Conservation (phyloP, 1,284 basidiomycete species). For the Sphagnurus paluster region DNA sequence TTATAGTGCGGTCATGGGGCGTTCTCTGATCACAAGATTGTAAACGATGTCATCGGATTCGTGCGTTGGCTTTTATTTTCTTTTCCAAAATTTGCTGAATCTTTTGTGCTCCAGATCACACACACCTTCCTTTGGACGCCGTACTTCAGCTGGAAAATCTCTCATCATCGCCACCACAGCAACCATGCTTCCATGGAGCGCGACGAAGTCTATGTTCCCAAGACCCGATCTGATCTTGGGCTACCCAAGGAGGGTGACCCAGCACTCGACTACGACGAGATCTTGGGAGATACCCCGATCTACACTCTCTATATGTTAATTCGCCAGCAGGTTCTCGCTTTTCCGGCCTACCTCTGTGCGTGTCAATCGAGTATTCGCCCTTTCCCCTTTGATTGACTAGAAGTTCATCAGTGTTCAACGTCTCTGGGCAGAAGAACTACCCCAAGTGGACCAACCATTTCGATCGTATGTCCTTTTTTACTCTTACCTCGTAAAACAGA, state of each 20-base stretch:
- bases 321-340: constrained; percentile 72
- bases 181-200: constrained; percentile 58
- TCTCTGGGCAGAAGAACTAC: constrained; percentile 68
- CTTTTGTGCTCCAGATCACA: constrained; percentile 23
- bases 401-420: constrained; percentile 48
- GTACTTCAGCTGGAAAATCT: constrained; percentile 56
- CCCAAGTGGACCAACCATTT: constrained; percentile 66
- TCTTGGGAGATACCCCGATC: constrained; percentile 59
- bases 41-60: constrained; percentile 43
- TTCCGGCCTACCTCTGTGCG: constrained; percentile 53
- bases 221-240: constrained; percentile 51
- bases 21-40: constrained; percentile 32
- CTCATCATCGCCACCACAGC: constrained; percentile 54
- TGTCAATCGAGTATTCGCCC: constrained; percentile 18
- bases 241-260: constrained; percentile 35
- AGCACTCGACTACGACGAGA: constrained; percentile 51
- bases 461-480: constrained; percentile 40
- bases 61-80: constrained; percentile 14
- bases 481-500: background rate
- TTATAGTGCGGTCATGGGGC: constrained; percentile 24
- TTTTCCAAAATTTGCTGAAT: background rate
- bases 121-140: constrained; percentile 54
- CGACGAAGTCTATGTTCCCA: constrained; percentile 64
- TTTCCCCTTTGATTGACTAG: constrained; percentile 62
- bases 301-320: constrained; percentile 55